Evolutionary conservation across 306 rosid species (phyloP), one percentile per base, ranked within the genome.

Genomic region (Cicer pinnatifidum): DNA sequence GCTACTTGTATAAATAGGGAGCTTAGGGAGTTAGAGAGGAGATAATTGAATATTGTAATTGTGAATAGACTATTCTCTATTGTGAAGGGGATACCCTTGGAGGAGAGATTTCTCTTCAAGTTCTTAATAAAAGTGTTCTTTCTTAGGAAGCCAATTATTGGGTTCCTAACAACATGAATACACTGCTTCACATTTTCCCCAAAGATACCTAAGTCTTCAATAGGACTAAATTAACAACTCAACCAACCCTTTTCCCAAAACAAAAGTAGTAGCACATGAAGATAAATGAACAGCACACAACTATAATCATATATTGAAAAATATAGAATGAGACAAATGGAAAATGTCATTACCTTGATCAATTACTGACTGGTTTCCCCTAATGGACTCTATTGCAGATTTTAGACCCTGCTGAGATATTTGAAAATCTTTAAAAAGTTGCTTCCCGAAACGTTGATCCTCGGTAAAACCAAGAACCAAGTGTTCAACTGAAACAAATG

Each of bases 401-500:
- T 94, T 89, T 74, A 94, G 80, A 65, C 76, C 78, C 33, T 72
- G 83, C 81, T 78, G 79, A 28, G 97, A 74, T 67, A 94, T 83
- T 81, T 94, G 91, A 78, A 94, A 94, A 66, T 94, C 99, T 75
- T 79, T 87, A 53, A 87, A 89, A 47, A 91, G 52, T 71, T 94
- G 99, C 86, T 85, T 91, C 84, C 99, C 99, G 35, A 94, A 91
- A 40, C 99, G 84, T 73, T 88, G 96, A 82, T 94, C 99, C 77
- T 88, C 85, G 9, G 63, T 4, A 44, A 88, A 94, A 78, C 95
- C 95, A 64, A 94, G 97, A 88, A 91, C 96, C 88, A 94, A 81
- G 77, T 94, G 99, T 82, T 94, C 99, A 59, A 94, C 99, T 38
- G 99, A 94, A 76, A 94, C 93, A 85, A 88, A 94, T 12, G 99